These are phyloP conservation scores for Aspergillus phoenicis DNA, from an alignment of 2,329 filamentous ascomycete genomes.

Conservation along the genomic window DNA sequence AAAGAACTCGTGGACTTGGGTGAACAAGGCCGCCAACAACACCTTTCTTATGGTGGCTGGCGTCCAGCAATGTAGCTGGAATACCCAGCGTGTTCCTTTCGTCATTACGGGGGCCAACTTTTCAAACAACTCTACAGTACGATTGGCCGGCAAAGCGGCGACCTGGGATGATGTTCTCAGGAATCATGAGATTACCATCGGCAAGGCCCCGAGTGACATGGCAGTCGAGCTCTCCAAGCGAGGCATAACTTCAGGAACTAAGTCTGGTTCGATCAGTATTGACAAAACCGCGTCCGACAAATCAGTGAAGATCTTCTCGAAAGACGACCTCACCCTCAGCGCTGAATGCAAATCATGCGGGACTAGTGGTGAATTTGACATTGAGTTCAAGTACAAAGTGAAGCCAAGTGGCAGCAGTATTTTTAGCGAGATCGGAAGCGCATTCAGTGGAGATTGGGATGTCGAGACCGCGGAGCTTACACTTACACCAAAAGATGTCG, in stretches of 20 bases:
- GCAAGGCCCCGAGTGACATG: slow-evolving; percentile 15
- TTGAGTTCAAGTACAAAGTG: slow-evolving; percentile 24
- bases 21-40: slow-evolving; percentile 22
- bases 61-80: slow-evolving; percentile 27
- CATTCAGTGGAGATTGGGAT: not conserved
- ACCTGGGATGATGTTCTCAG: slow-evolving; percentile 23
- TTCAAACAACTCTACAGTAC: slow-evolving; percentile 16
- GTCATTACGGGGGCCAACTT: slow-evolving; percentile 22
- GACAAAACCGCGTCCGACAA: slow-evolving; percentile 12
- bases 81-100: slow-evolving; percentile 23
- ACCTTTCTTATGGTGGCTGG: slow-evolving; percentile 27
- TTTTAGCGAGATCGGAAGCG: not conserved
- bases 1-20: slow-evolving; percentile 24
- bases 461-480: slow-evolving; percentile 15
- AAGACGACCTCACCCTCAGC: not conserved
- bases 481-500: slow-evolving; percentile 21
- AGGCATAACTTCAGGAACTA: not conserved
- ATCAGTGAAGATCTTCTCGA: not conserved
- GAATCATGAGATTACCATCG: slow-evolving; percentile 26
- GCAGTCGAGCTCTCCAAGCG: slow-evolving; percentile 6
- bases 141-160: slow-evolving; percentile 19
- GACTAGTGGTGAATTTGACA: slow-evolving; percentile 25
- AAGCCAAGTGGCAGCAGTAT: not conserved
- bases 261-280: not conserved
- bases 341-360: slow-evolving; percentile 20